Evolutionary conservation across 768 basidiomycete genomes (phyloP).

Genomic region (Trametes coccinea): DNA sequence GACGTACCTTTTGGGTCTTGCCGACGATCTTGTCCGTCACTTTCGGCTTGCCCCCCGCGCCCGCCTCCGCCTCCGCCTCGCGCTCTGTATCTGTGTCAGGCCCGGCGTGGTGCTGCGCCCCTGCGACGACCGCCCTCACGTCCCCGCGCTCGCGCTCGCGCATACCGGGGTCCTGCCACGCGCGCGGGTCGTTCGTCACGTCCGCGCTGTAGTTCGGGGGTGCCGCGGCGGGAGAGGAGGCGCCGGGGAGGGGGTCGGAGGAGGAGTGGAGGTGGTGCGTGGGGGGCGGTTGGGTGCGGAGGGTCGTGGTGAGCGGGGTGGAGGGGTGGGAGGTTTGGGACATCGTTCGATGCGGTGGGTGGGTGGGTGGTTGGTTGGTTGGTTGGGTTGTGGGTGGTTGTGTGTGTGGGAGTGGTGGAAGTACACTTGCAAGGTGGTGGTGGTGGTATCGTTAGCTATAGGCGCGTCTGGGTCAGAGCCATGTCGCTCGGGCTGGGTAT

Average conservation of each 20-base stretch:
- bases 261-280: slow-evolving; percentile 47
- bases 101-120: slow-evolving; percentile 21
- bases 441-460: no score
- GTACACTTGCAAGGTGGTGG: no score
- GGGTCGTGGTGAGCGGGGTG: slow-evolving; percentile 1
- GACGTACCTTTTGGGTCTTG: slow-evolving; percentile 54
- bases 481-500: no score
- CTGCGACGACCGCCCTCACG: slow-evolving; percentile 25
- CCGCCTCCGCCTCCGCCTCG: slow-evolving; percentile 41
- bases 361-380: no score
- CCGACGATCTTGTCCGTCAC: slow-evolving; percentile 57
- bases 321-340: slow-evolving; percentile 5
- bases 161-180: slow-evolving; percentile 26
- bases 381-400: no score
- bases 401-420: no score
- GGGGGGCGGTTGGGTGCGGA: slow-evolving; percentile 30
- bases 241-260: slow-evolving; percentile 53
- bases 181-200: slow-evolving; percentile 36
- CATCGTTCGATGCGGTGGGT: slow-evolving; percentile 1
- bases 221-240: no score
- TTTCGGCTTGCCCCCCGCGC: slow-evolving; percentile 43
- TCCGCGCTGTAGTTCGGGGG: slow-evolving; percentile 43
- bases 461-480: no score
- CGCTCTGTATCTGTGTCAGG: no score
- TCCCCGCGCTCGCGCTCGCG: slow-evolving; percentile 26